phyloP scores from a whole-genome alignment of 257 asterid species.

The Leonotis leonurus region DNA sequence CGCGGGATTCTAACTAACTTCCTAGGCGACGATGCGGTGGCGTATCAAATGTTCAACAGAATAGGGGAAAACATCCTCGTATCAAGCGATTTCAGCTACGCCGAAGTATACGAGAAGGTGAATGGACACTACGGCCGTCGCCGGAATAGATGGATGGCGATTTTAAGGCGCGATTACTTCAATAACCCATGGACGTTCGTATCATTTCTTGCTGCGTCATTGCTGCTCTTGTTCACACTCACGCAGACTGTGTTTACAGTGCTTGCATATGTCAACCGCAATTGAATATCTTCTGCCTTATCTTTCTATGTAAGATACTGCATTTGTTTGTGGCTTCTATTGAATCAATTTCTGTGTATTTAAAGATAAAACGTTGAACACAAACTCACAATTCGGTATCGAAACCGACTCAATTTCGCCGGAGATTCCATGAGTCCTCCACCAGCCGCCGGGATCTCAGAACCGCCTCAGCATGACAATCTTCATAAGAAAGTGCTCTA shows the following conservation, averaged over 20 bases:
- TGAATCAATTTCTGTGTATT: neutral
- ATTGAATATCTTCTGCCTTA: neutral
- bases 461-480: too few species aligned
- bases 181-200: slow-evolving; percentile 23
- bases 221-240: slow-evolving; percentile 20
- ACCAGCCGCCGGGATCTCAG: too few species aligned
- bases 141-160: slow-evolving; percentile 24
- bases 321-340: neutral
- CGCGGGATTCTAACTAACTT: slow-evolving; percentile 16
- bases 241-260: slow-evolving; percentile 18
- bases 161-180: slow-evolving; percentile 31
- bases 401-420: neutral
- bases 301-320: neutral
- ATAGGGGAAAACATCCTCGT: slow-evolving; percentile 16
- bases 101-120: slow-evolving; percentile 8
- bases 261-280: slow-evolving; percentile 6
- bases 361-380: too few species aligned
- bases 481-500: too few species aligned
- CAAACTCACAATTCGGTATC: too few species aligned
- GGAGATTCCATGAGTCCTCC: neutral
- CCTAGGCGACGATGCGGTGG: slow-evolving; percentile 29
- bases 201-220: slow-evolving; percentile 15
- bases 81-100: slow-evolving; percentile 18
- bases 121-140: slow-evolving; percentile 7
- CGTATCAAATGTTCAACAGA: slow-evolving; percentile 24